Conservation (phyloP, 257 asterid genomes). For the Petunia secreta region DNA sequence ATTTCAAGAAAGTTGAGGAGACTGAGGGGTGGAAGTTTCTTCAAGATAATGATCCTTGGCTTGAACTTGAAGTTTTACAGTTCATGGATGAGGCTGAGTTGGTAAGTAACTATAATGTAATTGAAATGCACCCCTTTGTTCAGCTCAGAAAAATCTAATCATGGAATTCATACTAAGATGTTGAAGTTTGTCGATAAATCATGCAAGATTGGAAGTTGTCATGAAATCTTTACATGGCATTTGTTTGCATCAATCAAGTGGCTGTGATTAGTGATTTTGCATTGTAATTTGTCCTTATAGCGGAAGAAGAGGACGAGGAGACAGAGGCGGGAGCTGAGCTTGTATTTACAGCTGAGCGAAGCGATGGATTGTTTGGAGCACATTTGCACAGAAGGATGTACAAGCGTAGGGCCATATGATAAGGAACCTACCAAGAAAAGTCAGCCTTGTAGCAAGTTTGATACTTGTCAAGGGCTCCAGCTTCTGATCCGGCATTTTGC, state of each 20-base stretch:
- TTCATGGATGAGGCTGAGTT: conserved; percentile 78
- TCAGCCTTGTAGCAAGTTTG: conserved; percentile 75
- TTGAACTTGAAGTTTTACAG: conserved; percentile 81
- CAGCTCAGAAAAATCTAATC: neutral
- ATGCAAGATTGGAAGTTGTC: neutral
- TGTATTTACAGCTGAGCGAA: conserved; percentile 77
- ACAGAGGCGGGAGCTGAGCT: conserved; percentile 56
- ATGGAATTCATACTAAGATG: neutral
- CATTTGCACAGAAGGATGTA: conserved; percentile 90
- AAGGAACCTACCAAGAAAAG: conserved; percentile 56
- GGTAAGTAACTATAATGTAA: conserved; percentile 43
- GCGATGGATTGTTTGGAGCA: conserved; percentile 93
- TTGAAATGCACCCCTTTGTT: neutral
- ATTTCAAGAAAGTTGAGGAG: conserved; percentile 66
- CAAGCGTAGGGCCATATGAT: conserved; percentile 68
- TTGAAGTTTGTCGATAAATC: neutral
- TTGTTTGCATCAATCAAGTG: conserved; percentile 11
- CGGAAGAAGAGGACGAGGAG: conserved; percentile 67
- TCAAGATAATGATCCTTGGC: conserved; percentile 75
- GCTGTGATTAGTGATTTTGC: conserved; percentile 8
- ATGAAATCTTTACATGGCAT: neutral
- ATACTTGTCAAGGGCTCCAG: conserved; percentile 85
- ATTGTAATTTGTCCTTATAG: conserved; percentile 37
- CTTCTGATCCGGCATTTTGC: conserved; percentile 80
- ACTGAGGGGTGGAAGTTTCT: conserved; percentile 92